Conservation (phyloP, 2,329 filamentous ascomycete species). For the Xylariaceae sp. region DNA sequence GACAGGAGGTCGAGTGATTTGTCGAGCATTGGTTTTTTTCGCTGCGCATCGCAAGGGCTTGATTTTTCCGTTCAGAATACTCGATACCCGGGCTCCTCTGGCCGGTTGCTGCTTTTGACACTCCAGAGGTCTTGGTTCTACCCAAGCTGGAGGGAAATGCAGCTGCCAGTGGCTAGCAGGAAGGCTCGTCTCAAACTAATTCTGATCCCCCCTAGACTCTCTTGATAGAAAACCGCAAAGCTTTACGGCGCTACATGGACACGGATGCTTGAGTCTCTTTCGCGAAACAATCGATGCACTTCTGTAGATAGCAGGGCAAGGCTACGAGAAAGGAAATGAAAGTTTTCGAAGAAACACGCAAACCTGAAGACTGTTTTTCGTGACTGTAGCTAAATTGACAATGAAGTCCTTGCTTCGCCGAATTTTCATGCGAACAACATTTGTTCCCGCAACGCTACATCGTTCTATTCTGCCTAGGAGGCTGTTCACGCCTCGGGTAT, state of each 20-base stretch:
- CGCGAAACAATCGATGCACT: not conserved
- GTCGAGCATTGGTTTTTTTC: slow-evolving; percentile 16
- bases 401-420: too few species aligned
- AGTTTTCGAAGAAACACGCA: not conserved
- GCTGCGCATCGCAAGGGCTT: slow-evolving; percentile 6
- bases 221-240: slow-evolving; percentile 18
- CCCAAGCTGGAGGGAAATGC: slow-evolving; percentile 16
- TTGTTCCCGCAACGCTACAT: too few species aligned
- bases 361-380: too few species aligned
- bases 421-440: too few species aligned
- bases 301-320: slow-evolving; percentile 29
- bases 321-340: slow-evolving; percentile 21
- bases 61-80: slow-evolving; percentile 13
- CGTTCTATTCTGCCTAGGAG: too few species aligned
- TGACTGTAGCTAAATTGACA: too few species aligned
- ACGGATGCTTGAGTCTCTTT: not conserved
- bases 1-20: slow-evolving; percentile 12
- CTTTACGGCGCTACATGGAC: slow-evolving; percentile 17
- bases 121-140: slow-evolving; percentile 21
- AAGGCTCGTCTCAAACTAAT: slow-evolving; percentile 2
- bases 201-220: slow-evolving; percentile 5
- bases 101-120: not conserved
- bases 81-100: slow-evolving; percentile 17
- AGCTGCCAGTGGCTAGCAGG: slow-evolving; percentile 13
- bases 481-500: too few species aligned